Conservation (phyloP, 495 filamentous ascomycete species). For the Aspergillus taichungensis region DNA sequence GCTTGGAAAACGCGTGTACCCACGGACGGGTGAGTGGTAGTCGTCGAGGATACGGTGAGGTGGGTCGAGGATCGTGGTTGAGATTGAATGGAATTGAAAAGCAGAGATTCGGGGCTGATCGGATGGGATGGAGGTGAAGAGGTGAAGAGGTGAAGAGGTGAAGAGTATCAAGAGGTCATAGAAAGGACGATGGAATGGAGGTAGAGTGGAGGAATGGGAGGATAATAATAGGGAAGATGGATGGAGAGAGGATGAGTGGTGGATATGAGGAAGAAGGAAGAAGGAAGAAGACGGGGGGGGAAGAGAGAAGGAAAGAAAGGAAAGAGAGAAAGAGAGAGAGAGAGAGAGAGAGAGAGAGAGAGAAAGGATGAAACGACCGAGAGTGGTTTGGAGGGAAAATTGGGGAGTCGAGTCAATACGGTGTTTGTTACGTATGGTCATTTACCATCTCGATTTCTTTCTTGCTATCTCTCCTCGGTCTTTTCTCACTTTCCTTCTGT, state of each 20-base stretch:
- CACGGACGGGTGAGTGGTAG: too few relatives aligned
- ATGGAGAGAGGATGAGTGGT: constrained; percentile 1
- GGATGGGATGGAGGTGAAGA: not conserved
- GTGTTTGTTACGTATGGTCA: not conserved
- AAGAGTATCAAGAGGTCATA: constrained; percentile 1
- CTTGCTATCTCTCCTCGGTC: not conserved
- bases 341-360: constrained; percentile 8
- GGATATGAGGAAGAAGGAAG: not conserved
- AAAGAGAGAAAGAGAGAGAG: constrained; percentile 16
- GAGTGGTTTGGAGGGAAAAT: constrained; percentile 11
- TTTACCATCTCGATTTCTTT: too few relatives aligned
- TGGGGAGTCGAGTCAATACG: not conserved
- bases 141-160: not conserved
- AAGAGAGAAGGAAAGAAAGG: constrained; percentile 13
- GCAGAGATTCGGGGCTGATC: not conserved
- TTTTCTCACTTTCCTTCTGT: not conserved
- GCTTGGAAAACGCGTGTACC: too few relatives aligned
- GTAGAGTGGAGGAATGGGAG: too few relatives aligned
- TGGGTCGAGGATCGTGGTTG: too few relatives aligned
- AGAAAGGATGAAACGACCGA: constrained; percentile 11
- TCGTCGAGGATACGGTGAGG: too few relatives aligned
- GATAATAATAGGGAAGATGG: constrained; percentile 8
- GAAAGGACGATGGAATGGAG: not conserved
- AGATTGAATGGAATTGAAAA: not conserved
- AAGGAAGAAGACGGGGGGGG: constrained; percentile 1